Conservation (phyloP, 2,329 filamentous ascomycete genomes). For the Cryphonectria parasitica region DNA sequence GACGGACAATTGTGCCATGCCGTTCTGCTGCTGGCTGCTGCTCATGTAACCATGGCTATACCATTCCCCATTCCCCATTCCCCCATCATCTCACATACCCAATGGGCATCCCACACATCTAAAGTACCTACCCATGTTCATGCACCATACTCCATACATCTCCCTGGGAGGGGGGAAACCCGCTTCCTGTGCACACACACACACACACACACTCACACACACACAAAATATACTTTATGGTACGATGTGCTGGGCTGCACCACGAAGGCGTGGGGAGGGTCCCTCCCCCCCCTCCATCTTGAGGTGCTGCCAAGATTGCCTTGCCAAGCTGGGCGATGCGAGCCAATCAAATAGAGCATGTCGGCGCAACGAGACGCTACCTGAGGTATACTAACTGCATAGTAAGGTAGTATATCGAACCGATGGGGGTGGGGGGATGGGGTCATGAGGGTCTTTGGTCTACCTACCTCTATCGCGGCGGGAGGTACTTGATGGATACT, state of each 20-base stretch:
- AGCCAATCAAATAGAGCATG: slow-evolving; percentile 9
- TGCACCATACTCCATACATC: not conserved
- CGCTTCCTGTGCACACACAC: no score
- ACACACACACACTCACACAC: not conserved
- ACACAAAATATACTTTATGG: not conserved
- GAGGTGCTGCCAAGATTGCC: slow-evolving; percentile 7
- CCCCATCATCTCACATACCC: not conserved
- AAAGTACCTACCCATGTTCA: not conserved
- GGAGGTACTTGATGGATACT: slow-evolving; percentile 7
- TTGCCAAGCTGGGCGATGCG: slow-evolving; percentile 5
- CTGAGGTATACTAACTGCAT: not conserved
- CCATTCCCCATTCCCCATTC: not conserved
- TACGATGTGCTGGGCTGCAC: slow-evolving; percentile 3
- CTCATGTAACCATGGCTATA: slow-evolving; percentile 4
- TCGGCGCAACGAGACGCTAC: not conserved
- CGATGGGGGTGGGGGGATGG: not conserved
- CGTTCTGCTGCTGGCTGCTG: not conserved
- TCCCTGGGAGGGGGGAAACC: not conserved
- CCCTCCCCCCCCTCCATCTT: not conserved
- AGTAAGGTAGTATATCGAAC: not conserved
- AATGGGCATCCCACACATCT: not conserved
- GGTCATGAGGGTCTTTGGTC: slow-evolving; percentile 7
- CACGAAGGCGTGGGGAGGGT: not conserved
- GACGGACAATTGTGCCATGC: not conserved
- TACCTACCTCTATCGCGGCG: not conserved